These are phyloP conservation scores for Chalara sp. DNA, from an alignment of 2,329 filamentous ascomycete genomes.

Conservation along the genomic window DNA sequence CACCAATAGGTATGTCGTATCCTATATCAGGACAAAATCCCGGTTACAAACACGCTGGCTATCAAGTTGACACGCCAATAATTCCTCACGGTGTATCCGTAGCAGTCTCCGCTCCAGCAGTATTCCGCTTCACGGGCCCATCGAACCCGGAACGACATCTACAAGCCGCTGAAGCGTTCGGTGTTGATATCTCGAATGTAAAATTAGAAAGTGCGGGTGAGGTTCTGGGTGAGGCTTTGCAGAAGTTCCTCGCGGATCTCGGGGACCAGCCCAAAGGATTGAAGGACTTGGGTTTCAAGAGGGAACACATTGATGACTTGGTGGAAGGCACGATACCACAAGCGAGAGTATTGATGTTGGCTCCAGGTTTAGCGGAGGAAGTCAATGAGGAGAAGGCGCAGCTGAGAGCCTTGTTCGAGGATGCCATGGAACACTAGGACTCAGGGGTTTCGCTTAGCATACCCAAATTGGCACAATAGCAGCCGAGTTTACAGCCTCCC, in stretches of 20 bases:
- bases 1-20: conserved; percentile 74
- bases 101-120: conserved; percentile 84
- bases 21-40: conserved; percentile 95
- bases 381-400: conserved; percentile 66
- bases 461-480: background rate
- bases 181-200: conserved; percentile 80
- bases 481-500: no score
- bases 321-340: conserved; percentile 96
- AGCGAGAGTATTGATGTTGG: conserved; percentile 81
- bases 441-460: background rate
- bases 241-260: conserved; percentile 71
- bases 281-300: conserved; percentile 73
- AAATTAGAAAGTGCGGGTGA: conserved; percentile 87
- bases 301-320: conserved; percentile 68
- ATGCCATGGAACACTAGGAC: conserved; percentile 43
- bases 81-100: conserved; percentile 97
- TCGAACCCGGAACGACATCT: conserved; percentile 92
- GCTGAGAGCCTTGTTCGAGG: conserved; percentile 62
- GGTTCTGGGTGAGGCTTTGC: conserved; percentile 75
- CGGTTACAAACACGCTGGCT: conserved; percentile 83
- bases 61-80: conserved; percentile 66
- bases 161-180: conserved; percentile 82
- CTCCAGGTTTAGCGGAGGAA: conserved; percentile 70
- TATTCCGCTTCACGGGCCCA: conserved; percentile 87
- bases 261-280: conserved; percentile 89